Base-by-base conservation (phyloP, 352 stramenopile genomes). In the Globisporangium mamillatum region DNA sequence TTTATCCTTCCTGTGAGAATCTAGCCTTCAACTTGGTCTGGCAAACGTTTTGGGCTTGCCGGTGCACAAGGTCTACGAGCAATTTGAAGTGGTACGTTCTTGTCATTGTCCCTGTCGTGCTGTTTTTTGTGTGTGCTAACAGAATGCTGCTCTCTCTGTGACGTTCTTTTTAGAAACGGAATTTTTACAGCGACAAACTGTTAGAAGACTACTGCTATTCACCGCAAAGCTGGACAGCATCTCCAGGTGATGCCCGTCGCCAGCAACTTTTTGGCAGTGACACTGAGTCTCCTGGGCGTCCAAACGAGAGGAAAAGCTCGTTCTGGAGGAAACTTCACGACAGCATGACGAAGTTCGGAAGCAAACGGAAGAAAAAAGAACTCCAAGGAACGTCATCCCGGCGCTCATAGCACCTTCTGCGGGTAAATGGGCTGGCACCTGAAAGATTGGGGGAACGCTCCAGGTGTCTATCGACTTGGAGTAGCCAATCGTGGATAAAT, bases 171-270 rank as follows among this genome's bases (percentile, higher is more conserved):
- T 63, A 95, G 88, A 94, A 92, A 90, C 84, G 88, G 22, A 71
- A 68, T 16, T 78, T 77, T 48, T 95, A 93, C 75, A 90, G 84
- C 41, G 86, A 95, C 74, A 93, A 93, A 54, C 61, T 95, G 8
- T 63, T 92, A 20, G 86, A 94, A 67, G 78, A 95, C 54, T 89
- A 92, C 29, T 94, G 86, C 63, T 93, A 90, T 57, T 93, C 86
- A 0, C 88, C 88, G 2, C 83, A 93, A 55, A 95, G 88, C 67
- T 95, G 88, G 88, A 90, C 88, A 2, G 84, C 86, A 16, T 92
- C 86, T 8, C 84, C 85, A 36, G 86, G 86, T 10, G 79, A 91
- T 56, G 71, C 73, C 34, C 82, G 87, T 12, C 85, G 85, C 0
- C 82, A 91, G 64, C 84, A 92, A 62, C 69, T 86, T 36, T 91